phyloP scores from a whole-genome alignment of 179 eudicot genomes.

The Beta corolliflora region DNA sequence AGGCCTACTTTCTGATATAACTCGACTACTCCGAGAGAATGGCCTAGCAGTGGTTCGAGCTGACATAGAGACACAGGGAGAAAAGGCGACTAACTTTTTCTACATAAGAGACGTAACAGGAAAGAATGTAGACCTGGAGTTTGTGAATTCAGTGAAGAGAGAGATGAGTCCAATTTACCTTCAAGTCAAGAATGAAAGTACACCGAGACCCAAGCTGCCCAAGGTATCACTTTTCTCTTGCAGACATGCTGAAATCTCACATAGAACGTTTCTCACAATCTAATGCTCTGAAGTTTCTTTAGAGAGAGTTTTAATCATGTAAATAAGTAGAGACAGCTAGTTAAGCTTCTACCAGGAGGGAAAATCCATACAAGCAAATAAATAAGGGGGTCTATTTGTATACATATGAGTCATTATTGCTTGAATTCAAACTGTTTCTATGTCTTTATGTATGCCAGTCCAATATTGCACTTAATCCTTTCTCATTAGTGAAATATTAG shows the following conservation, averaged over 20 bases:
- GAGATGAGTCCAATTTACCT: constrained; percentile 61
- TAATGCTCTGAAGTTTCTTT: too few relatives aligned
- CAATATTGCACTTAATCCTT: constrained; percentile 26
- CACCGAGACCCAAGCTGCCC: constrained; percentile 27
- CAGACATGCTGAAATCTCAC: constrained; percentile 47
- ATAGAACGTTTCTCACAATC: constrained; percentile 27
- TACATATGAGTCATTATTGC: too few relatives aligned
- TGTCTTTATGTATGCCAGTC: too few relatives aligned
- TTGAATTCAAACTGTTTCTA: too few relatives aligned
- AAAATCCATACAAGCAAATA: too few relatives aligned
- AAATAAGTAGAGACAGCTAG: too few relatives aligned
- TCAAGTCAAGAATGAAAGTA: constrained; percentile 47
- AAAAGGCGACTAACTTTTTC: constrained; percentile 51
- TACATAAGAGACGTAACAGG: constrained; percentile 54
- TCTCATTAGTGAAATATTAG: constrained; percentile 7
- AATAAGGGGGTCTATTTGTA: too few relatives aligned
- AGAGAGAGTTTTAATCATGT: too few relatives aligned
- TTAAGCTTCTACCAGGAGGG: too few relatives aligned
- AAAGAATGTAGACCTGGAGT: constrained; percentile 55
- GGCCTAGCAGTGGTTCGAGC: constrained; percentile 65
- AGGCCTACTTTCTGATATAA: constrained; percentile 67
- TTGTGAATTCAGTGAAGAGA: constrained; percentile 55
- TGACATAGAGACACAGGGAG: constrained; percentile 58
- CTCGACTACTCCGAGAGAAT: constrained; percentile 61
- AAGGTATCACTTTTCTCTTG: constrained; percentile 43